Base-by-base conservation (phyloP, 495 filamentous ascomycete species). In the Mycothermus thermophilus region DNA sequence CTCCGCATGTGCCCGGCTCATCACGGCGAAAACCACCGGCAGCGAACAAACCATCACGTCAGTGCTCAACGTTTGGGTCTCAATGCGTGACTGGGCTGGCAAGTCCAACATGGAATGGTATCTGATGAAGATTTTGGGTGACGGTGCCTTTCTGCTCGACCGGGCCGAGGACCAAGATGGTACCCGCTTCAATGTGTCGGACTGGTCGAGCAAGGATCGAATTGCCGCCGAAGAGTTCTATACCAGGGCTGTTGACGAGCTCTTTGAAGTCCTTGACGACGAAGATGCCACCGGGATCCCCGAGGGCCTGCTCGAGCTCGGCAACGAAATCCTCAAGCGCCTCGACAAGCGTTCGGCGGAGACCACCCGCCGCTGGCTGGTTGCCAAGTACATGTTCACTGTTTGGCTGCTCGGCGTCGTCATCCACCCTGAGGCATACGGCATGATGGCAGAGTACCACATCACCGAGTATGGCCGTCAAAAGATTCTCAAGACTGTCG, bases 201-300 rank as follows among this genome's bases (percentile, higher is more conserved):
- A 68, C 34, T 71, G 66, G 58, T 72, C 59, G 46, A 63, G 70
- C 48, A 78, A 77, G 57, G 75, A 83, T 48, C 74, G 72, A 28
- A 79, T 87, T 48, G 77, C 79, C 13, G 77, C 80, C 21, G 84
- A 93, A 50, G 84, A 92, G 39, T 97, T 94, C 50, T 95, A 87
- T 61, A 75, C 80, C 40, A 71, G 74, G 44, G 83, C 85, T 8
- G 72, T 90, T 19, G 73, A 83, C 46, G 71, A 70, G 30, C 60
- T 97, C n/a, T 92, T 96, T 47, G 75, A 80, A 25, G 66, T 95
- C 35, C 67, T 97, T 30, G 83, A 88, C 52, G 77, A 80, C 44
- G 70, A 77, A 36, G 75, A 78, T 32, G 69, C 77, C 45, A 81
- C 77, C 38, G 83, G 85, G 12, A 81, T 97, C 38, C 90, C 90